Evolutionary conservation across 495 filamentous ascomycete genomes (phyloP).

Genomic region (Xylaria curta): DNA sequence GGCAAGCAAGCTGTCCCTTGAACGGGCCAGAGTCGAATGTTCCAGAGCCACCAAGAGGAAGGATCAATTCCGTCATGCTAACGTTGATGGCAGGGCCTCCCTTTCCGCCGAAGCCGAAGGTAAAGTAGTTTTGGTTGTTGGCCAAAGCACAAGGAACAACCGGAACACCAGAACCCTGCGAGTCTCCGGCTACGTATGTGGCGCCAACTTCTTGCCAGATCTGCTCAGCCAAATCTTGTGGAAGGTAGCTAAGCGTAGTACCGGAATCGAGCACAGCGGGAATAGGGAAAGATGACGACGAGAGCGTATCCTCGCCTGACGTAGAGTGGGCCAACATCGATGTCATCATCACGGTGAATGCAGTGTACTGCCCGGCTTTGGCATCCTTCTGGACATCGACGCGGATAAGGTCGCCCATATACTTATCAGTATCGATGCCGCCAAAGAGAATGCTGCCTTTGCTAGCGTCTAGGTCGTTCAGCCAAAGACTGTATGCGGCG

Average conservation of each 20-base stretch:
- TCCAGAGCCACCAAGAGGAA: slow-evolving; percentile 59
- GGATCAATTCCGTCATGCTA: slow-evolving; percentile 75
- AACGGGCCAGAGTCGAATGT: slow-evolving; percentile 48
- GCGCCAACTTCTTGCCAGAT: slow-evolving; percentile 77
- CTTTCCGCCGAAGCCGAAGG: slow-evolving; percentile 74
- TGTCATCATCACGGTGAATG: slow-evolving; percentile 80
- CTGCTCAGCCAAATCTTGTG: slow-evolving; percentile 66
- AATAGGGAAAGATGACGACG: slow-evolving; percentile 59
- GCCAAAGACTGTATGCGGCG: slow-evolving; percentile 87
- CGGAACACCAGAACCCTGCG: slow-evolving; percentile 51
- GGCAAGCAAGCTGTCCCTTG: slow-evolving; percentile 66
- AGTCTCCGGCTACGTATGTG: slow-evolving; percentile 40
- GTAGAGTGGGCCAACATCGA: slow-evolving; percentile 52
- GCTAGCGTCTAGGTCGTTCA: slow-evolving; percentile 71
- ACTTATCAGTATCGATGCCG: slow-evolving; percentile 89
- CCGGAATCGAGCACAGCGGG: slow-evolving; percentile 88
- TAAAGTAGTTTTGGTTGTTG: slow-evolving; percentile 66
- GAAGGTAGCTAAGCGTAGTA: slow-evolving; percentile 84
- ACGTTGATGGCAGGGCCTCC: slow-evolving; percentile 72
- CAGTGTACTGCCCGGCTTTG: slow-evolving; percentile 53
- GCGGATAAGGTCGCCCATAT: slow-evolving; percentile 71
- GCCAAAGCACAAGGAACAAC: slow-evolving; percentile 75
- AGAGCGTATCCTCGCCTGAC: slow-evolving; percentile 57
- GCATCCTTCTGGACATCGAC: slow-evolving; percentile 64
- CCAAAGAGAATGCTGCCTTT: slow-evolving; percentile 73